phyloP scores from a whole-genome alignment of 163 green algal genomes.

The Scenedesmus sp. region DNA sequence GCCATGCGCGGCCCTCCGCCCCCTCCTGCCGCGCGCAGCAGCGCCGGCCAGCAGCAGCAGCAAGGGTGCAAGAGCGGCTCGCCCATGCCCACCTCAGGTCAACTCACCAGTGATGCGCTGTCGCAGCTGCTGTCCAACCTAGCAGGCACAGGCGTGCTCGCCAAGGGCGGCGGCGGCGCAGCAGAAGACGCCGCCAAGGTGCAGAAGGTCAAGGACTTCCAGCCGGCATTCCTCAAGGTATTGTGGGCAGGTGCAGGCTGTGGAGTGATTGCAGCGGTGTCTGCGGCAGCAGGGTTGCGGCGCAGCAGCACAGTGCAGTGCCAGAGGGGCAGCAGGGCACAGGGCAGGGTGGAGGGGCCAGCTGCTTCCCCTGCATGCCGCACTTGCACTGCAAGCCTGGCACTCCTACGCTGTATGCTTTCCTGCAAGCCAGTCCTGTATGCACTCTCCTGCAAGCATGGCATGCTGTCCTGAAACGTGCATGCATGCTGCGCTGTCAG shows the following conservation, averaged over 20 bases:
- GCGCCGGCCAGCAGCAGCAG: not conserved
- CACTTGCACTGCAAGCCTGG: not conserved
- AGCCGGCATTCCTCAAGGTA: slow-evolving; percentile 52
- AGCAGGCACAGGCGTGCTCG: slow-evolving; percentile 21
- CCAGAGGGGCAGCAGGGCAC: not conserved
- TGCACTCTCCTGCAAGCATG: not conserved
- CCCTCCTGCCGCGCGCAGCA: not conserved
- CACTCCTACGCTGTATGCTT: not conserved
- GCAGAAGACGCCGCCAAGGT: slow-evolving; percentile 3
- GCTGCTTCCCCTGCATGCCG: not conserved
- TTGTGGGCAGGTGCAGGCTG: not conserved
- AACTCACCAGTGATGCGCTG: slow-evolving; percentile 7
- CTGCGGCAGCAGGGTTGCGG: not conserved
- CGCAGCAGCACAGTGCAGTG: not conserved
- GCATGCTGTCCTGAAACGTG: not conserved
- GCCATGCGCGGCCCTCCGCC: slow-evolving; percentile 1
- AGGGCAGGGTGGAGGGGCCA: not conserved
- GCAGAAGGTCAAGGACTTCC: slow-evolving; percentile 27
- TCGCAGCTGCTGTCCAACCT: slow-evolving; percentile 40
- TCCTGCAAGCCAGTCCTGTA: not conserved
- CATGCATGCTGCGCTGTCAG: not conserved
- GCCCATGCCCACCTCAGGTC: not conserved
- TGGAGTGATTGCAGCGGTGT: not conserved
- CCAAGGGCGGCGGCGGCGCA: not conserved
- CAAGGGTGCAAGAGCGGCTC: slow-evolving; percentile 6